phyloP scores from a whole-genome alignment of 768 basidiomycete species.

The Pleurotus sapidus region DNA sequence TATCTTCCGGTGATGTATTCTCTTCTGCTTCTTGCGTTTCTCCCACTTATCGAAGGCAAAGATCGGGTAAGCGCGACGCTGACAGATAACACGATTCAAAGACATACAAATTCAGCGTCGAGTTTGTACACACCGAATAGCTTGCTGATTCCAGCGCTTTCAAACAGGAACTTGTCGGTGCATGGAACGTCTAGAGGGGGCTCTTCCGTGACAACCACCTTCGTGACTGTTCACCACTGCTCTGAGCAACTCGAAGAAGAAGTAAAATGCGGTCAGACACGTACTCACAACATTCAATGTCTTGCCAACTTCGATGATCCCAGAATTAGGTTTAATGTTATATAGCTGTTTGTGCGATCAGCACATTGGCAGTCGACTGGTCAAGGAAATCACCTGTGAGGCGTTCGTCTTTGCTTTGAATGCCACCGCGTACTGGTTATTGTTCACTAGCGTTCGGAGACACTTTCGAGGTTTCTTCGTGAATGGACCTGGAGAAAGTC shows the following conservation, averaged over 20 bases:
- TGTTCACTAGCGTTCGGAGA: not conserved
- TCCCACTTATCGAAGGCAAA: not conserved
- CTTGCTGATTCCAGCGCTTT: not conserved
- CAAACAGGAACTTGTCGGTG: slow-evolving; percentile 3
- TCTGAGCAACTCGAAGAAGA: not conserved
- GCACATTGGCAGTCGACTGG: not conserved
- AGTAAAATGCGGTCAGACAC: not conserved
- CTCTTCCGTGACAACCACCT: not conserved
- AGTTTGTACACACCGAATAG: not conserved
- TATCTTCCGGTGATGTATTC: not conserved
- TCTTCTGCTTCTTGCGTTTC: slow-evolving; percentile 4
- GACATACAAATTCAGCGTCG: slow-evolving; percentile 5
- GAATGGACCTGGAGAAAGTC: slow-evolving; percentile 1
- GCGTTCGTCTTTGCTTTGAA: slow-evolving; percentile 7
- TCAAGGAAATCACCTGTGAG: not conserved
- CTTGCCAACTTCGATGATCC: slow-evolving; percentile 4
- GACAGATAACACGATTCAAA: not conserved
- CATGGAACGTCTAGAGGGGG: slow-evolving; percentile 3
- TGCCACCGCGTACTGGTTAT: not conserved
- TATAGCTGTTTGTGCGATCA: not conserved
- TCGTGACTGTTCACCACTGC: not conserved
- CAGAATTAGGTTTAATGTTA: slow-evolving; percentile 1
- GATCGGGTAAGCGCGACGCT: no score
- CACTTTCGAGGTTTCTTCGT: slow-evolving; percentile 1
- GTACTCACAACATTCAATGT: slow-evolving; percentile 1